phyloP scores from a whole-genome alignment of 148 eudicot species.

The Euryodendron excelsum region DNA sequence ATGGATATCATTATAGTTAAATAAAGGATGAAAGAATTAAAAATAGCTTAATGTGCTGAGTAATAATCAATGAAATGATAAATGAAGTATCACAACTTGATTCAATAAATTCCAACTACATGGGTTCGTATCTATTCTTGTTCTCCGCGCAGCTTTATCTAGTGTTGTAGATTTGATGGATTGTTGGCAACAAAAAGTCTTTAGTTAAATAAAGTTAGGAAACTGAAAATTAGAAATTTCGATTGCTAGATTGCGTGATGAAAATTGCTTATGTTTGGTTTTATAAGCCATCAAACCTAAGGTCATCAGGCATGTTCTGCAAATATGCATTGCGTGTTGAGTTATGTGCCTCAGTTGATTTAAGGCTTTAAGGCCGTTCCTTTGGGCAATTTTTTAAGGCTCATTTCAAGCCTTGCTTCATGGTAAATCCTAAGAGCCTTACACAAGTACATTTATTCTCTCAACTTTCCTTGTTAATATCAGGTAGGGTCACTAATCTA shows the following conservation, averaged over 20 bases:
- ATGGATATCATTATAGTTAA: neutral
- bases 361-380: neutral
- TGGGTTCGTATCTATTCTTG: neutral
- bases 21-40: neutral
- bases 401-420: neutral
- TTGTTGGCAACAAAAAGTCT: neutral
- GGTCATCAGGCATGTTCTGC: neutral
- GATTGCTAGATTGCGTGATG: neutral
- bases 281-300: neutral
- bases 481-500: neutral
- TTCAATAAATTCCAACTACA: neutral
- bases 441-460: neutral
- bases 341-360: neutral
- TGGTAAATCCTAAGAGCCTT: neutral
- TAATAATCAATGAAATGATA: neutral
- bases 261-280: neutral
- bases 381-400: neutral
- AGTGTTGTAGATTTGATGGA: neutral
- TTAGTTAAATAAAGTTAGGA: neutral
- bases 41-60: neutral
- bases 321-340: neutral
- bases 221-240: neutral
- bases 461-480: neutral
- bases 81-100: neutral
- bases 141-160: neutral